These are phyloP conservation scores for Priceomyces medius DNA, from an alignment of 805 yeast genomes.

Conservation along the genomic window DNA sequence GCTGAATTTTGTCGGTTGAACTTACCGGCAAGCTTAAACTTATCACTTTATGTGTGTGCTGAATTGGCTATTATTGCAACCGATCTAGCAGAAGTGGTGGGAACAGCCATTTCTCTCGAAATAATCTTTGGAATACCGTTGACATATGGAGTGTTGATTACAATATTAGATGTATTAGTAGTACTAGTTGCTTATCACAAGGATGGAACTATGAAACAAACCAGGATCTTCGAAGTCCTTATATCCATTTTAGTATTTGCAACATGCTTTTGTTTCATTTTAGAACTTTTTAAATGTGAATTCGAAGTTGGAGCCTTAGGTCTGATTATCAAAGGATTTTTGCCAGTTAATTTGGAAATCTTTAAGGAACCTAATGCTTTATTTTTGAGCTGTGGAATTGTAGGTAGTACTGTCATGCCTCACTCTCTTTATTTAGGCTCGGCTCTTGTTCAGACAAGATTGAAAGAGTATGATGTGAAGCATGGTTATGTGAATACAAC, in stretches of 20 bases:
- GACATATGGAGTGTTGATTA: slow-evolving; percentile 77
- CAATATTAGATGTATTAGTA: slow-evolving; percentile 81
- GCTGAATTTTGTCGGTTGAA: slow-evolving; percentile 84
- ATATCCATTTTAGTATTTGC: slow-evolving; percentile 76
- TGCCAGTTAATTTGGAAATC: slow-evolving; percentile 48
- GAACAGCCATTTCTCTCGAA: slow-evolving; percentile 93
- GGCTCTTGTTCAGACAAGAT: slow-evolving; percentile 43
- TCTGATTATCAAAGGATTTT: slow-evolving; percentile 58
- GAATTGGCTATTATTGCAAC: slow-evolving; percentile 93
- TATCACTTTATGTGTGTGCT: slow-evolving; percentile 69
- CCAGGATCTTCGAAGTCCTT: slow-evolving; percentile 77
- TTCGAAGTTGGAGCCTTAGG: slow-evolving; percentile 44
- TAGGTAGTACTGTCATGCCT: slow-evolving; percentile 50
- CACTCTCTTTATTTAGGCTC: slow-evolving; percentile 46
- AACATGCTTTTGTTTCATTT: slow-evolving; percentile 81
- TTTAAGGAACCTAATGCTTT: slow-evolving; percentile 43
- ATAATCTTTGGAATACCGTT: slow-evolving; percentile 79
- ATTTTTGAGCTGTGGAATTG: slow-evolving; percentile 45
- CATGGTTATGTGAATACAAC: slow-evolving; percentile 22
- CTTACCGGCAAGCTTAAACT: slow-evolving; percentile 59
- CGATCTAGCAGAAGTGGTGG: slow-evolving; percentile 95
- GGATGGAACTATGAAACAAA: slow-evolving; percentile 71
- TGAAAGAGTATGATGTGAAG: slow-evolving; percentile 40
- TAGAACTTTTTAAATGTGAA: slow-evolving; percentile 73
- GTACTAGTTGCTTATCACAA: slow-evolving; percentile 88